phyloP scores from a whole-genome alignment of 805 yeast species.

The Suhomyces prunicola region DNA sequence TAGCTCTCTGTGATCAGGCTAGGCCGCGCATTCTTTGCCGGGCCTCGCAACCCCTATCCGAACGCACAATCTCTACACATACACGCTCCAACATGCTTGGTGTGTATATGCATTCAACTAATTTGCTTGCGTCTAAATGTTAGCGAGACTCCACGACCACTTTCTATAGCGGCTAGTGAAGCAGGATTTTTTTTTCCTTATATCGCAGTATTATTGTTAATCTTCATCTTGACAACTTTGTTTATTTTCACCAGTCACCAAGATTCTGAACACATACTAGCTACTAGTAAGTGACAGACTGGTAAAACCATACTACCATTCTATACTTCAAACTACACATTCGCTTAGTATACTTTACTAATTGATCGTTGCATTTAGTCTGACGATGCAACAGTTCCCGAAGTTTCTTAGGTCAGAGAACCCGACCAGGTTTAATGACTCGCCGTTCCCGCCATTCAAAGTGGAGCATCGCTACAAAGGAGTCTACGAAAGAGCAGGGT shows the following conservation, averaged over 20 bases:
- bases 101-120: background rate
- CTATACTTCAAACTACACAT: background rate
- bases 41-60: background rate
- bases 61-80: background rate
- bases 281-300: background rate
- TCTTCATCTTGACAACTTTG: background rate
- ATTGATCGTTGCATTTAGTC: background rate
- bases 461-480: conserved; percentile 60
- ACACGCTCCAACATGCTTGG: background rate
- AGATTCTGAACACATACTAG: background rate
- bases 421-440: conserved; percentile 31
- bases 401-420: conserved; percentile 14
- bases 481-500: conserved; percentile 81
- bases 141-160: conserved; percentile 1
- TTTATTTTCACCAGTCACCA: background rate
- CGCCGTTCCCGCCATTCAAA: conserved; percentile 70
- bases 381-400: conserved; percentile 18
- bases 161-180: background rate
- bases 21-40: background rate
- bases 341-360: background rate
- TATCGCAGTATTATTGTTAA: background rate
- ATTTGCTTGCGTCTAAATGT: background rate
- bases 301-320: background rate
- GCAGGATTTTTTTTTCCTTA: background rate
- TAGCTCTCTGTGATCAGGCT: background rate